Base-by-base conservation (phyloP, 768 basidiomycete genomes). In the Pleurotus giganteus region DNA sequence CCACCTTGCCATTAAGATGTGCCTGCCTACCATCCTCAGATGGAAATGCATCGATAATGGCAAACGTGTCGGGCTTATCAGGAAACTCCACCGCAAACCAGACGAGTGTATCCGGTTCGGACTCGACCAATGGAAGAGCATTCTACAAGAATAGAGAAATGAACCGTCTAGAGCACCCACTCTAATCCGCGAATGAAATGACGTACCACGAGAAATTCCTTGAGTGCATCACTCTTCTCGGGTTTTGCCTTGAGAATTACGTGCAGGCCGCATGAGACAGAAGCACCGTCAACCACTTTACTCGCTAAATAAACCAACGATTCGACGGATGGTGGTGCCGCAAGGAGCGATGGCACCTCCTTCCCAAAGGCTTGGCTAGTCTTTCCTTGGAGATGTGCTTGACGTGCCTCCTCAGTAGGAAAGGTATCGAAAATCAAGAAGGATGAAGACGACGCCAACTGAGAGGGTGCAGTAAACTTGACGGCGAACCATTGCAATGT, bases 11-110 rank as follows among this genome's bases (percentile, higher is more conserved):
- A 5, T 56, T 54, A 13, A 74, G 56, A 57, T 75, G 74, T 15
- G 66, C 65, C 13, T 67, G 57, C 28, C 69, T 57, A 3, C 66
- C 72, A n/a, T 58, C 61, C 39, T 73, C 71, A 28, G 47, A 56
- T 15, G 66, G 58, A 59, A 73, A 73, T 56, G 74, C 71, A 57
- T 71, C 74, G 57, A 75, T 52, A 39, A 74, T 71, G 3, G 62
- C 73, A 56, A 77, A 75, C 12, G 62, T 61, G 54, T 66, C 61
- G 4, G 69, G 15, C n/a, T n/a, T 71, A 1, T 69, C 73, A 4
- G 70, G 62, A 55, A 69, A 71, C 57, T 72, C 66, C 37, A 75
- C 57, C 2, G 73, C 72, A 53, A 71, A 77, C 73, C 74, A 75
- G 32, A 67, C 59, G 12, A 65, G 63, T 11, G 74, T 74, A 39